A percentile compares a stretch with the other conserved stretches of the same genome.
Evolutionary conservation across 208 protist species (phyloP).

Genomic region (Wallacemonas sp.): DNA sequence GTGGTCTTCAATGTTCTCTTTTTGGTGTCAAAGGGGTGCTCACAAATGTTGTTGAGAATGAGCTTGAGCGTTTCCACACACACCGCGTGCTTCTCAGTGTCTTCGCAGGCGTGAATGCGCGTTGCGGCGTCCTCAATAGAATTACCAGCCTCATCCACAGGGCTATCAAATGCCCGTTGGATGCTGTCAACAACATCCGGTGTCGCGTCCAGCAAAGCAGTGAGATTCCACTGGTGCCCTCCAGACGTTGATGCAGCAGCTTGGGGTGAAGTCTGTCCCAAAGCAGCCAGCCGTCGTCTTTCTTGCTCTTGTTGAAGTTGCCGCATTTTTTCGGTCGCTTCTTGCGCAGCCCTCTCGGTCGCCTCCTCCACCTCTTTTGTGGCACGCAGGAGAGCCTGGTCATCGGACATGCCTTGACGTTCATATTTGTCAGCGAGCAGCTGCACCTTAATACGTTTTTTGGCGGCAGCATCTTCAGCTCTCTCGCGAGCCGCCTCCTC

Average conservation of each 20-base stretch:
- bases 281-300: not conserved
- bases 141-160: slow-evolving; percentile 1
- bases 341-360: slow-evolving; percentile 26
- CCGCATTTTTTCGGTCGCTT: slow-evolving; percentile 23
- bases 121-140: slow-evolving; percentile 29
- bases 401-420: slow-evolving; percentile 48
- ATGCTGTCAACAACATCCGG: slow-evolving; percentile 19
- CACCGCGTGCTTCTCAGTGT: slow-evolving; percentile 18
- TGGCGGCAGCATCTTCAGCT: slow-evolving; percentile 50
- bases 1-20: slow-evolving; percentile 65
- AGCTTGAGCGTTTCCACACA: slow-evolving; percentile 49
- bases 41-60: slow-evolving; percentile 65
- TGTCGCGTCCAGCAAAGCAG: slow-evolving; percentile 15
- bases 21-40: slow-evolving; percentile 64
- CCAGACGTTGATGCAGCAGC: not conserved
- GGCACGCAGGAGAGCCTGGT: slow-evolving; percentile 52
- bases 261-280: not conserved
- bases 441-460: slow-evolving; percentile 59
- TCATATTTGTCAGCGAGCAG: slow-evolving; percentile 68
- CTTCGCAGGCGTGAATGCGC: slow-evolving; percentile 20
- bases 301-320: slow-evolving; percentile 10
- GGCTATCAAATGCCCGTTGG: slow-evolving; percentile 30
- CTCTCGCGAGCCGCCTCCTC: slow-evolving; percentile 53
- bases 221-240: slow-evolving; percentile 41
- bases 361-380: slow-evolving; percentile 51